Base-by-base conservation (phyloP, 2,329 filamentous ascomycete genomes). In the Stromatinia cepivora region DNA sequence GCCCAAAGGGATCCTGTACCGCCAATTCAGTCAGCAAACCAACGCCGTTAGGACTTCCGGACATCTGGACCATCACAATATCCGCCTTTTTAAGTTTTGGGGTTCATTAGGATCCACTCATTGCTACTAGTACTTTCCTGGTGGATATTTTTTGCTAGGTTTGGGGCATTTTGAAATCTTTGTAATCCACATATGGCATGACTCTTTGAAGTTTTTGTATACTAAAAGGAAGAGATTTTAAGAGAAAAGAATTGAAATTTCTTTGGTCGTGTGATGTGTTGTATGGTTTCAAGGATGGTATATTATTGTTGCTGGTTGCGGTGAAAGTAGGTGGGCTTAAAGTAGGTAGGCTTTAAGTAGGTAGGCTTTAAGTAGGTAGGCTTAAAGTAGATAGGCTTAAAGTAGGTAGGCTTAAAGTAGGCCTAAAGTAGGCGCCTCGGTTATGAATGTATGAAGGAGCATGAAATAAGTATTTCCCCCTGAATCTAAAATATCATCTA, bases 131-230 rank as follows among this genome's bases (percentile, higher is more conserved):
- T 39, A 22, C 34, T 22, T 39, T 52, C 46, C 7, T 39, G 28
- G n/a, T 64, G 34, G 17, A 13, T 25, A 50, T 31, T n/a, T 39
- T 63, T 36, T 36, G 6, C 45, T 45, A 25, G 46, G 39, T 63
- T 63, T 25, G 50, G 46, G 9, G 34, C 31, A 36, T 20, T 7
- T 25, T 10, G 31, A 36, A 63, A 57, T 57, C 22, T 57, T 57
- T 39, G 22, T 57, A 57, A 63, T 63, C 59, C 59, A 63, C 31
- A 50, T 63, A 8, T 22, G 34, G 45, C 25, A 63, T 63, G 59
- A 63, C 46, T 62, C 42, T 62, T 62, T 62, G 59, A 62, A 50
- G 45, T 36, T 62, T 62, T 61, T 46, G 11, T 62, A n/a, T 50
- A 36, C 42, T 50, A 62, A n/a, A 52, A n/a, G 22, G 31, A 39